Evolutionary conservation across 2,329 filamentous ascomycete genomes (phyloP).

Genomic region (Arthrinium puccinioides): DNA sequence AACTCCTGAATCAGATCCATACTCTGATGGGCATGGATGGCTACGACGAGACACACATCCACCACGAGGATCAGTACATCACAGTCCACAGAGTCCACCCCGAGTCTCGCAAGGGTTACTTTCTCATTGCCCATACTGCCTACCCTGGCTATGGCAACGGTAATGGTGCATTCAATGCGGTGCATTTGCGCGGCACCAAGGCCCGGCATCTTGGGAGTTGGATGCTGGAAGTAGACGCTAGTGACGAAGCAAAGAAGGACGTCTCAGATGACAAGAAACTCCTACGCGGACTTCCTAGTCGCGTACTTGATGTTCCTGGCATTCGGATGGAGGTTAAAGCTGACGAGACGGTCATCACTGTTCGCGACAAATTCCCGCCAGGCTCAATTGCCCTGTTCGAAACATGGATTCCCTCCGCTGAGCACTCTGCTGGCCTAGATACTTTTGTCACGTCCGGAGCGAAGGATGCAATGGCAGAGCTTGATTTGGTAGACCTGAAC

Average conservation of each 20-base stretch:
- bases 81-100: constrained; percentile 95
- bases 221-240: constrained; percentile 83
- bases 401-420: constrained; percentile 86
- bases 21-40: constrained; percentile 91
- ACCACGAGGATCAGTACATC: constrained; percentile 93
- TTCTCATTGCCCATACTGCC: constrained; percentile 91
- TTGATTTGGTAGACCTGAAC: constrained; percentile 79
- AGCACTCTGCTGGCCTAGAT: constrained; percentile 78
- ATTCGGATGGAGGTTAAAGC: constrained; percentile 65
- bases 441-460: constrained; percentile 79
- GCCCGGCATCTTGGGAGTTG: constrained; percentile 84
- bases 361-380: constrained; percentile 79
- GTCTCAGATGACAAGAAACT: constrained; percentile 62
- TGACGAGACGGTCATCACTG: constrained; percentile 70
- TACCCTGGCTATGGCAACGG: constrained; percentile 86
- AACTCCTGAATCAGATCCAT: constrained; percentile 89
- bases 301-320: constrained; percentile 66
- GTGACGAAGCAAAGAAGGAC: constrained; percentile 57
- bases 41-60: constrained; percentile 92
- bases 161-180: constrained; percentile 72
- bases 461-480: constrained; percentile 66
- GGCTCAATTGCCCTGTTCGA: constrained; percentile 94
- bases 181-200: constrained; percentile 75
- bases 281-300: constrained; percentile 77
- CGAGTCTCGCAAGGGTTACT: constrained; percentile 85